Base-by-base conservation (phyloP, 352 stramenopile genomes). In the Phytophthora crassamura region DNA sequence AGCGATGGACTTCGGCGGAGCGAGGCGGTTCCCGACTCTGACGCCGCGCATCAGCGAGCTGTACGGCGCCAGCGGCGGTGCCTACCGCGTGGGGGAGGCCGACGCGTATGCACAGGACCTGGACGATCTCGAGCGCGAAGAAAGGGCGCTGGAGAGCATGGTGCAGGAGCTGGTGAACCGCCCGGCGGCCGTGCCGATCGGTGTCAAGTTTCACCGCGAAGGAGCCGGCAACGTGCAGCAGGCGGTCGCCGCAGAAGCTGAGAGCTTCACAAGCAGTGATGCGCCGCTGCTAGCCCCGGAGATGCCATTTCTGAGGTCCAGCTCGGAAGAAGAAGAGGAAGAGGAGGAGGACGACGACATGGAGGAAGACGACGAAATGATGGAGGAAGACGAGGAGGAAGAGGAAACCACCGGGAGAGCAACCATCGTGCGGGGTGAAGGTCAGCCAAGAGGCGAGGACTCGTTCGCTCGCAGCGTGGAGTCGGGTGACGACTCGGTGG, bases 91-190 rank as follows among this genome's bases (percentile, higher is more conserved):
- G 30, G 77, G 74, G 14, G 80, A 88, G 49, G 54, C 73, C 32
- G 67, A 80, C 9, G 77, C 75, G 33, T 87, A 80, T 14, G 52
- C 67, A 9, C 64, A 72, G 8, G 82, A 87, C 16, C 45, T 88
- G 30, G 74, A 88, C 12, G 78, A 84, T 33, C 59, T 91, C 14
- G 83, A 91, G 32, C 71, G 69, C 11, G 75, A 90, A 53, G 83
- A 91, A 55, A 62, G 68, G 46, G 77, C 77, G 25, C 56, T 91
- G 20, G 77, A 86, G 66, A 71, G 55, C 1, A 85, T 72, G 28
- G 64, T 90, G 34, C 78, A 78, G 30, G 60, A 74, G 52, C 58
- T 89, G 15, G 82, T 91, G 32, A 72, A 84, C 35, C 78, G 80
- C 6, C 62, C 66, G 41, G 82, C 77, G 14, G 56, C 80, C 0